These are phyloP conservation scores for Artemisia argyi DNA, from an alignment of 129 eudicot genomes.

Conservation along the genomic window DNA sequence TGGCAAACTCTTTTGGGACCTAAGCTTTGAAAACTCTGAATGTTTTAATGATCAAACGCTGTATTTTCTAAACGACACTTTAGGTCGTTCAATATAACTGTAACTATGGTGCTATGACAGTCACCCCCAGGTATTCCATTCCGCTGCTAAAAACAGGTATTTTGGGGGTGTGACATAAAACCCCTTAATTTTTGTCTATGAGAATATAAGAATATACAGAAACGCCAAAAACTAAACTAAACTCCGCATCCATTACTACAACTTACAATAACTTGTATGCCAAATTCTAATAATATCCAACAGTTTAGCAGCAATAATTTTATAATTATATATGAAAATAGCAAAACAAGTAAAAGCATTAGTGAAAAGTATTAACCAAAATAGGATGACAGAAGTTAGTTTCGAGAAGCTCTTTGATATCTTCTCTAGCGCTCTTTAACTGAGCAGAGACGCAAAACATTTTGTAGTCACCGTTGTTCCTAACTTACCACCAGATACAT, in stretches of 20 bases:
- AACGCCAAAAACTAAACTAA: background rate
- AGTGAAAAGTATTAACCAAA: conserved; percentile 39
- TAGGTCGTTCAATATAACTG: no score
- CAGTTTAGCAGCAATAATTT: background rate
- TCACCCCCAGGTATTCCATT: no score
- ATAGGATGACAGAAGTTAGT: conserved; percentile 83
- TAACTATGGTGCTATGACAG: no score
- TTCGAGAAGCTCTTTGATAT: conserved; percentile 74
- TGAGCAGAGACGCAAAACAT: conserved; percentile 68
- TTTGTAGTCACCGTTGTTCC: conserved; percentile 49
- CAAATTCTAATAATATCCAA: background rate
- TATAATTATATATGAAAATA: background rate
- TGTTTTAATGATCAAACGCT: no score
- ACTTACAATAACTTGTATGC: background rate
- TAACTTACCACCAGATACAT: conserved; percentile 30
- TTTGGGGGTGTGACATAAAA: no score
- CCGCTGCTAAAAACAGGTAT: no score
- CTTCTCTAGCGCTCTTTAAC: conserved; percentile 81
- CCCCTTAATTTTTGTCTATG: background rate
- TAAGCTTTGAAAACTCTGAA: no score
- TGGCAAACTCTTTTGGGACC: no score
- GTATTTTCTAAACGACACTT: no score
- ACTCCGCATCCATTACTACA: background rate
- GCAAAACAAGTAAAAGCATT: background rate
- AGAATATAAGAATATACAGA: background rate